Evolutionary conservation across 345 rosid genomes (phyloP), one percentile per base, ranked within the genome.

Genomic region (Camelina hispida): DNA sequence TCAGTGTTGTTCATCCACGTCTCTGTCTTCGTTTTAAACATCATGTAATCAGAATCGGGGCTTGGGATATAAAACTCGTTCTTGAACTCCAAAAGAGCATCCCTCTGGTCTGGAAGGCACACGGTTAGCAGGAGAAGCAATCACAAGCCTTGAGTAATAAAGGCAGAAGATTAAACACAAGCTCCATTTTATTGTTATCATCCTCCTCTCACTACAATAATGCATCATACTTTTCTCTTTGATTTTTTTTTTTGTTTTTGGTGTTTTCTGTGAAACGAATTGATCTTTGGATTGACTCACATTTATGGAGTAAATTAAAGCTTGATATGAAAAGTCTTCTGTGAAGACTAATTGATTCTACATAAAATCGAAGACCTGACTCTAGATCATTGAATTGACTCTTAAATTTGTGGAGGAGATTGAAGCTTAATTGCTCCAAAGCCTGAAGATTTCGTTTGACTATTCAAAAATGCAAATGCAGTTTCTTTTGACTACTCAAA

Each of bases 31-130:
- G 35, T 7, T 8, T 2, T 1, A 8, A 7, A 9, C 38, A 35
- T 32, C 6, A 5, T 5, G 35, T 0, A 8, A 1, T 7, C 9
- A 7, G 2, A 30, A 6, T 30, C 34, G 2, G 9, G 38, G 8
- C 9, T 7, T 2, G 38, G 38, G 38, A 7, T 9, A 35, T 5
- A 8, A 18, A 73, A 52, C 35, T 51, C 70, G 4, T 5, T 72
- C 62, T 62, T 62, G 35, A 72, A 63, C 8, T 73, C 69, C 43
- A 17, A 38, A 12, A 73, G 63, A 63, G 63, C 70, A 62, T 62
- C 62, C 54, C 3, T 72, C 30, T 72, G 54, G 54, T 62, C 62
- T 23, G 54, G 69, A 69, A 0, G 63, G 30, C 73, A 69, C 64
- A 40, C 42, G 43, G 0, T 18, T 16, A 17, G 10, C 2, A 34